Percentiles rank a stretch among this genome's conserved stretches.
Evolutionary conservation across 1,139 yeast genomes (phyloP).

Genomic region (Casaregolazyma suthepensis): DNA sequence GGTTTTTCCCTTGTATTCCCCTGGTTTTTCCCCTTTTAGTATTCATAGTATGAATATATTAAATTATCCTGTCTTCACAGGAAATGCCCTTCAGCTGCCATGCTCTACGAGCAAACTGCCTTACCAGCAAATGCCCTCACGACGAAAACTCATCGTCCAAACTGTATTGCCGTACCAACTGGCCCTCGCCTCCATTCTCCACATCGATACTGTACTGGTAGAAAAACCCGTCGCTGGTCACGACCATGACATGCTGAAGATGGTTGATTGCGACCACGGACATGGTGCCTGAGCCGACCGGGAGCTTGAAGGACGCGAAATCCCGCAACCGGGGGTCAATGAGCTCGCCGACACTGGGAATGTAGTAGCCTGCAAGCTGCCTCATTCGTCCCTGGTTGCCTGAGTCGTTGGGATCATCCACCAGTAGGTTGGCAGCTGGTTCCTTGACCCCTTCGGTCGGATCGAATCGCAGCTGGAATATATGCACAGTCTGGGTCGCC

Average conservation of each 20-base stretch:
- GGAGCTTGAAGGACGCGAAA: slow-evolving; percentile 87
- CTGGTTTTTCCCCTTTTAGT: too few species aligned
- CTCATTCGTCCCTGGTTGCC: slow-evolving; percentile 50
- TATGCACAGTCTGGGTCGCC: slow-evolving; percentile 89
- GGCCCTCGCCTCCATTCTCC: slow-evolving; percentile 91
- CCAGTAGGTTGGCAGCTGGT: background rate
- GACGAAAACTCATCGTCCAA: slow-evolving; percentile 1
- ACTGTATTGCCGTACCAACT: slow-evolving; percentile 60
- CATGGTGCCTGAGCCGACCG: slow-evolving; percentile 40
- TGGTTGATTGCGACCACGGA: slow-evolving; percentile 41
- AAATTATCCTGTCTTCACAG: too few species aligned
- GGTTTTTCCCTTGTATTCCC: too few species aligned
- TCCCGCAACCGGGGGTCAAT: slow-evolving; percentile 82
- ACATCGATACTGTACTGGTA: slow-evolving; percentile 84
- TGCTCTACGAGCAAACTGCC: too few species aligned
- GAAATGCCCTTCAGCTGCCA: too few species aligned
- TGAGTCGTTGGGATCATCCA: background rate
- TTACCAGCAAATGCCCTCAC: too few species aligned
- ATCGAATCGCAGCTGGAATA: slow-evolving; percentile 47
- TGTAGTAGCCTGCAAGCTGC: slow-evolving; percentile 76
- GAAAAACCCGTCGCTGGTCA: slow-evolving; percentile 81
- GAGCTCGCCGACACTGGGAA: slow-evolving; percentile 81
- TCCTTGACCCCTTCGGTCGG: slow-evolving; percentile 5
- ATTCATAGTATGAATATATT: too few species aligned
- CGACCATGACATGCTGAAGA: slow-evolving; percentile 63